Percentiles rank a stretch among this genome's conserved stretches.
Evolutionary conservation across 176 grass and related monocot genomes (phyloP).

Genomic region (Elymus sibiricus): DNA sequence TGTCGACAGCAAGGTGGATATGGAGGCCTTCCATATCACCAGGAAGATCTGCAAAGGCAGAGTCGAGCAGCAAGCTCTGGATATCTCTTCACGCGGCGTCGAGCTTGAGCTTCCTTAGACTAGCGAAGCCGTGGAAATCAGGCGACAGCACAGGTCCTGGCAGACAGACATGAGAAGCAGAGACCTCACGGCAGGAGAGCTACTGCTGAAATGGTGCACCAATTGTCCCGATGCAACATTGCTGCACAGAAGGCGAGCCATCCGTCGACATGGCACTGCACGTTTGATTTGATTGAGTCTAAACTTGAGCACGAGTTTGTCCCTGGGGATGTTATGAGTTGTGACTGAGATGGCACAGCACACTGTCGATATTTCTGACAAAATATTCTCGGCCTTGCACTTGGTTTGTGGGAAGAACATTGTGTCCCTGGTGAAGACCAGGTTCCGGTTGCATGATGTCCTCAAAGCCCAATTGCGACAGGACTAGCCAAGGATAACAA

Average conservation of each 20-base stretch:
- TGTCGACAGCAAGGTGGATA: no score
- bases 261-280: not conserved
- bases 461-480: not conserved
- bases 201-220: not conserved
- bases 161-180: not conserved
- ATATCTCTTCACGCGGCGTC: not conserved
- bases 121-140: not conserved
- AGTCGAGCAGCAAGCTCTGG: no score
- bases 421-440: not conserved
- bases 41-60: no score
- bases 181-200: not conserved
- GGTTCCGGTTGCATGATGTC: not conserved
- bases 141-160: not conserved
- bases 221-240: no score
- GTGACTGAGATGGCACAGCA: not conserved
- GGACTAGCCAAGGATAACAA: not conserved
- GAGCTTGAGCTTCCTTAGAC: not conserved
- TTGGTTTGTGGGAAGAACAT: not conserved
- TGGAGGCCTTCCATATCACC: no score
- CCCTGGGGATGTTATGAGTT: not conserved
- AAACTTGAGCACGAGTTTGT: not conserved
- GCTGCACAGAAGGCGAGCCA: not conserved
- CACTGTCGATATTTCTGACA: not conserved
- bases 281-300: not conserved
- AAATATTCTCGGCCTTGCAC: not conserved